Evolutionary conservation across 495 filamentous ascomycete species (phyloP), one percentile per base, ranked within the genome.

Genomic region (Aspergillus affinis): DNA sequence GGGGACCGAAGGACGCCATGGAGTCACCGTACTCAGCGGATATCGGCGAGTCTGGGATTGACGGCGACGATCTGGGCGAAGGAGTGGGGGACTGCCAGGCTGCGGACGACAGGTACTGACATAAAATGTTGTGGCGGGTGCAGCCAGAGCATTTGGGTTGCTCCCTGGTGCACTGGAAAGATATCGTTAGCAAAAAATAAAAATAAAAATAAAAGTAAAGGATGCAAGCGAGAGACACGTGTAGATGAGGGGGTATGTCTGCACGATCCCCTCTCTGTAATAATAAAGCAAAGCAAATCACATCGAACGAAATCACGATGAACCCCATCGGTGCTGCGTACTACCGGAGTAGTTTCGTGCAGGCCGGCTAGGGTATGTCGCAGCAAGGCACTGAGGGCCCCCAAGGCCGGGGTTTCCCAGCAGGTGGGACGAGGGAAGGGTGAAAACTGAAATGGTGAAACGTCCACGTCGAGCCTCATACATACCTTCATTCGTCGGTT

Each of bases 401-500:
- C 23, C 48, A 49, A 26, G n/a, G 48, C n/a, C 18, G 18, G 48
- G 48, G 48, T 32, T 30, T 12, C 30, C 6, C 30, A 12, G 6
- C 10, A 7, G 30, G 30, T 32, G 30, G 30, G 30, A 32, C 30
- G 48, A 17, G 12, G 48, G 18, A 17, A 5, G 8, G 36, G 13
- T 4, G 36, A 9, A 9, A 12, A 12, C 6, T 36, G 32, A 41
- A 41, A 41, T 15, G 10, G 15, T 15, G 36, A 41, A 13, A 41
- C 30, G 10, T 32, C 30, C 7, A 32, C 30, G 7, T 32, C 30
- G 30, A 32, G 30, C 30, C 30, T 32, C 29, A 32, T 55, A n/a
- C 26, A 29, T 60, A 78, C 79, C 72, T 78, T 78, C 69, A 81
- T 74, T 62, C 76, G 79, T 13, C 80, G 69, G 55, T 72, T 67